Base-by-base conservation (phyloP, 1,139 yeast genomes). In the Candida freyschussii region DNA sequence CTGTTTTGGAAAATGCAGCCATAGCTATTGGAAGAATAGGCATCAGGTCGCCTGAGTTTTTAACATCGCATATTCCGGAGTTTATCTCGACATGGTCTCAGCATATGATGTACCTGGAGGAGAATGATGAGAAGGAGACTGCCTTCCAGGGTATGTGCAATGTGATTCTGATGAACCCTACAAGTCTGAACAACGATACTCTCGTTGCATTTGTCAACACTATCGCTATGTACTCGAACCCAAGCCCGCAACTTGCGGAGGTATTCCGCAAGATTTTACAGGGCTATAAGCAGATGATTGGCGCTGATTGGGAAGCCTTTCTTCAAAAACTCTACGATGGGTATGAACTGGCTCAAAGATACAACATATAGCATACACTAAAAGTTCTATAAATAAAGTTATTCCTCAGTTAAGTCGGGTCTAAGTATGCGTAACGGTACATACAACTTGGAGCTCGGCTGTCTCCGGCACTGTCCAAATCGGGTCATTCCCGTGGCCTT, bases 11-110 rank as follows among this genome's bases (percentile, higher is more conserved):
- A 52, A 91, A 91, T 56, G 78, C 89, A 2, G 94, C 95, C n/a
- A 83, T 87, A 36, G 82, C 97, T 26, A 64, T 91, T 37, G 97
- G 97, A n/a, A 72, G 97, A 45, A 63, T 89, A 53, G 96, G 95
- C 4, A 57, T 78, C 22, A 62, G 69, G 34, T 73, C 75, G 23
- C 78, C 91, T 4, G 75, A 73, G 16, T 67, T 69, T 25, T 64
- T 78, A 29, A 71, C 82, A 0, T 72, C 77, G 3, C 72, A 77
- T 39, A 50, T 84, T 23, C 56, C 69, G 0, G 73, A 75, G 44
- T 75, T 80, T 50, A 67, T 79, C 16, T 56, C 64, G 17, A 65
- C 66, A 28, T 86, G 95, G 95, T 72, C 86, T 41, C 62, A 72
- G 11, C 74, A 72, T 36, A 77, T 83, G 68, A 54, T 71, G 47